Conservation (phyloP, 257 asterid species). For the Cinchona pubescens region DNA sequence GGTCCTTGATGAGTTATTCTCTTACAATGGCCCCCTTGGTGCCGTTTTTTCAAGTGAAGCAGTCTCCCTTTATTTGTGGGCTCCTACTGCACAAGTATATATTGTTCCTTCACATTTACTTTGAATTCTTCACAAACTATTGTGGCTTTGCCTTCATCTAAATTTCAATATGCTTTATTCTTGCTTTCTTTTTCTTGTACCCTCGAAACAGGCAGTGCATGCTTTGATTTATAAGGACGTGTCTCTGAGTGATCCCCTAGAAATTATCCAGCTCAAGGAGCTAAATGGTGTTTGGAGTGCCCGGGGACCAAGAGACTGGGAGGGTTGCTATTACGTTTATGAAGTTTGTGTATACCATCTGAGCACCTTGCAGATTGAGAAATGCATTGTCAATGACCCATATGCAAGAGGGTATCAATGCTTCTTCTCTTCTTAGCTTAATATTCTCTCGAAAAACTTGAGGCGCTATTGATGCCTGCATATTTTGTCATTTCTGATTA, state of each 20-base stretch:
- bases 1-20: constrained; percentile 79
- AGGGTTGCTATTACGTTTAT: constrained; percentile 85
- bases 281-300: constrained; percentile 80
- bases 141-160: background rate
- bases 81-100: constrained; percentile 92
- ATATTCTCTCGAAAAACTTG: background rate
- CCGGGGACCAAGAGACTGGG: constrained; percentile 73
- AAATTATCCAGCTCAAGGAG: constrained; percentile 66
- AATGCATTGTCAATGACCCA: constrained; percentile 81
- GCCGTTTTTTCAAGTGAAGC: constrained; percentile 53
- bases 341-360: constrained; percentile 88
- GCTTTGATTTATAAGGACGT: constrained; percentile 59
- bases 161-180: constrained; percentile 6
- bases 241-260: constrained; percentile 46
- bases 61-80: constrained; percentile 77
- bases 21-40: constrained; percentile 82
- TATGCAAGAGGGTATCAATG: constrained; percentile 95
- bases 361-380: constrained; percentile 69
- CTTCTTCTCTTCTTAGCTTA: constrained; percentile 21
- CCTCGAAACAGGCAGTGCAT: constrained; percentile 51
- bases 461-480: background rate
- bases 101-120: constrained; percentile 6
- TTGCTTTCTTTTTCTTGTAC: constrained; percentile 7
- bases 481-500: background rate
- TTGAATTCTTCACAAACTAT: background rate